These are phyloP conservation scores for Trebouxia sp. DNA, from an alignment of 139 green algal genomes.

Conservation along the genomic window DNA sequence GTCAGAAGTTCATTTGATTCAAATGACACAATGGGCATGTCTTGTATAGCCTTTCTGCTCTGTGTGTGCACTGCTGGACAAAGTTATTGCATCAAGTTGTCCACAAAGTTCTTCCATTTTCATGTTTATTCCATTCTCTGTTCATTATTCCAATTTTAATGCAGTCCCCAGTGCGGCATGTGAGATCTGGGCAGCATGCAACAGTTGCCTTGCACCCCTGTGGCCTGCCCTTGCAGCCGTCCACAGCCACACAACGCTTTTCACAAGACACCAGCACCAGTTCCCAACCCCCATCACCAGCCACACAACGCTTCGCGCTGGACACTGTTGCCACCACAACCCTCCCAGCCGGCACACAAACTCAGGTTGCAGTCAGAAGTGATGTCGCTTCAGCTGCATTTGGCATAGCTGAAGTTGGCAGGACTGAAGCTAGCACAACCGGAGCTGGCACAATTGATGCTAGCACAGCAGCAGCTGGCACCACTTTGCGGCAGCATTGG, in stretches of 20 bases:
- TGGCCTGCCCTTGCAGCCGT: not conserved
- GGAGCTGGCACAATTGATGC: too few species aligned
- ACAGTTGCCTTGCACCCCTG: slow-evolving; percentile 48
- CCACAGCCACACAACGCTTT: slow-evolving; percentile 1
- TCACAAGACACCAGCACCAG: not conserved
- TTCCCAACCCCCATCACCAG: not conserved
- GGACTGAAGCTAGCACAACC: too few species aligned
- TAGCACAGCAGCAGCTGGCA: not conserved
- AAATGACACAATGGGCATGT: not conserved
- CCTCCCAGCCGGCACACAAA: not conserved
- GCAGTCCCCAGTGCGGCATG: slow-evolving; percentile 58
- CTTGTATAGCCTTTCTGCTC: not conserved
- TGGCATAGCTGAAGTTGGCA: too few species aligned
- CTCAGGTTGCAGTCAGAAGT: not conserved
- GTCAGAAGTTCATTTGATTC: not conserved
- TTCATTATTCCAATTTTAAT: not conserved
- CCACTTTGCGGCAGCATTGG: not conserved
- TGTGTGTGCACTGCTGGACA: not conserved
- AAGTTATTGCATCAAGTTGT: not conserved
- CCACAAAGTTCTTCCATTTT: not conserved
- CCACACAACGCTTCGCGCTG: not conserved
- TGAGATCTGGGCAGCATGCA: slow-evolving; percentile 65
- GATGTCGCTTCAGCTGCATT: not conserved
- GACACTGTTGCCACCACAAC: not conserved
- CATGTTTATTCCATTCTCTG: not conserved